Evolutionary conservation across 768 basidiomycete genomes (phyloP).

Genomic region (Rickenella mellea): DNA sequence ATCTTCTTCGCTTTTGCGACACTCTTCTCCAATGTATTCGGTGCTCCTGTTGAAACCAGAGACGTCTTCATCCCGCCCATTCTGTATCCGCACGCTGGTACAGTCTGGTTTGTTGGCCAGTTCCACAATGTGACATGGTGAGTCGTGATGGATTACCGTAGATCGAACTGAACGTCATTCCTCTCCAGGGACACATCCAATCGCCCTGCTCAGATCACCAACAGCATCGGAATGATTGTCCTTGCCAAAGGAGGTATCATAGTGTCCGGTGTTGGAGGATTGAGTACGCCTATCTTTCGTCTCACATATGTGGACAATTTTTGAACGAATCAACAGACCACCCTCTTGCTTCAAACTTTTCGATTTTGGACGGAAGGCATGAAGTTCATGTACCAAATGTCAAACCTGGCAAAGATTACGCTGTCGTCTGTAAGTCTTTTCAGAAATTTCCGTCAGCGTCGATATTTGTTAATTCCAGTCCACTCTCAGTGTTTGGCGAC

Average conservation of each 20-base stretch:
- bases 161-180: no score
- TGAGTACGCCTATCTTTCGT: slow-evolving; percentile 14
- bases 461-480: slow-evolving; percentile 4
- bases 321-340: slow-evolving; percentile 8
- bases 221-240: slow-evolving; percentile 29
- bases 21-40: slow-evolving; percentile 14
- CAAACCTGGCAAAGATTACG: slow-evolving; percentile 28
- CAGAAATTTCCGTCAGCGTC: no score
- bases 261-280: slow-evolving; percentile 12
- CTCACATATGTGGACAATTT: not conserved
- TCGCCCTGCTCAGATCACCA: slow-evolving; percentile 32
- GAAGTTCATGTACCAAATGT: slow-evolving; percentile 32
- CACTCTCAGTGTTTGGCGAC: slow-evolving; percentile 38
- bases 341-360: slow-evolving; percentile 30
- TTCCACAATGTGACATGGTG: slow-evolving; percentile 42
- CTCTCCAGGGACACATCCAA: slow-evolving; percentile 32
- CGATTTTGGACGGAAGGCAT: slow-evolving; percentile 23
- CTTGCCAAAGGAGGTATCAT: slow-evolving; percentile 23
- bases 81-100: slow-evolving; percentile 28
- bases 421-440: slow-evolving; percentile 31
- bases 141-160: slow-evolving; percentile 3
- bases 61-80: slow-evolving; percentile 42
- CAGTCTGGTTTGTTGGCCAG: slow-evolving; percentile 36
- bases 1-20: slow-evolving; percentile 5
- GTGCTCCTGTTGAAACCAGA: slow-evolving; percentile 25